Conservation (phyloP, 192 early-diverging fungal genomes). For the Umbelopsis isabellina region DNA sequence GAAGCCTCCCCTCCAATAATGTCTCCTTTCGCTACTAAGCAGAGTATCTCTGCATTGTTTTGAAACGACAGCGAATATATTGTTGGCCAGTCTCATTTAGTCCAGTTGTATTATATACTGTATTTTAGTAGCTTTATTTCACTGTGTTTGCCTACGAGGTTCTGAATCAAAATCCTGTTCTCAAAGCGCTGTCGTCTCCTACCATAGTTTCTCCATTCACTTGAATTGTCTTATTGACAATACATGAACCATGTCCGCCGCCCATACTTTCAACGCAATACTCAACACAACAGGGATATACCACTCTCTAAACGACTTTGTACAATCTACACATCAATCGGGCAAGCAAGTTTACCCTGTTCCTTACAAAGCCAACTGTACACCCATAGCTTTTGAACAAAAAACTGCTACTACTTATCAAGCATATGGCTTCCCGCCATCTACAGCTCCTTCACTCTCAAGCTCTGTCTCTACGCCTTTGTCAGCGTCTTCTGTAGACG, state of each 20-base stretch:
- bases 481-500: not conserved
- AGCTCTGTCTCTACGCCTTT: not conserved
- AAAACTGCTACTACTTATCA: not conserved
- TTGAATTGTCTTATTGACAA: not conserved
- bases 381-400: not conserved
- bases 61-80: not conserved
- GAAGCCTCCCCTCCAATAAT: not conserved
- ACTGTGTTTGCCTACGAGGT: not conserved
- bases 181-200: not conserved
- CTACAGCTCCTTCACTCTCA: not conserved
- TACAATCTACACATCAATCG: not conserved
- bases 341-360: not conserved
- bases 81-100: slow-evolving; percentile 6
- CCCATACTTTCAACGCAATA: not conserved
- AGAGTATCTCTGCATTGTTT: not conserved
- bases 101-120: slow-evolving; percentile 8
- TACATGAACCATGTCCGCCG: not conserved
- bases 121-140: not conserved
- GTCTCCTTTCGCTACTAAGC: slow-evolving; percentile 12
- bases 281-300: not conserved
- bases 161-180: no score
- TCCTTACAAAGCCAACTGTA: not conserved
- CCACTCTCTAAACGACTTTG: not conserved
- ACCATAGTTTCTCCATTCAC: not conserved
- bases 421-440: not conserved